Evolutionary conservation across 1,139 yeast genomes (phyloP), one percentile per base, ranked within the genome.

Genomic region (Scheffersomyces insectosa): DNA sequence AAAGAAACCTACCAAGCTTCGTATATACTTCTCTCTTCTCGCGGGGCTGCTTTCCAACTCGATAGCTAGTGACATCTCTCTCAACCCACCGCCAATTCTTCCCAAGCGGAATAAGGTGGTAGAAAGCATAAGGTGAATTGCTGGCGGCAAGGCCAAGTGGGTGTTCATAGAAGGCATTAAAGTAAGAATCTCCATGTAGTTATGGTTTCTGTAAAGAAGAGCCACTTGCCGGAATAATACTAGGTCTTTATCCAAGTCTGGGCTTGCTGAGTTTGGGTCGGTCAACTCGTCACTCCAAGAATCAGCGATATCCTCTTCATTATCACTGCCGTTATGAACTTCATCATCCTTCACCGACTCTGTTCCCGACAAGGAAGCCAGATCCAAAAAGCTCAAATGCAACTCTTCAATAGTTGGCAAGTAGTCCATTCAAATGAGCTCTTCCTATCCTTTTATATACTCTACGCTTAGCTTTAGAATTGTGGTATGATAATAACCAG

Each of bases 21-120:
- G 25, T 6, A 65, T 48, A 20, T 56, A 49, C 37, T 54, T 40
- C 15, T 53, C 53, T 37, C 59, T 47, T 16, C 53, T 56, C 5
- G 36, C 37, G 0, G 45, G 41, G 37, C 50, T 49, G 11, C 45
- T 36, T 37, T 63, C 63, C 27, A 52, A 41, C 43, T 67, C 72
- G 8, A 65, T 58, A 1, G 63, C 56, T 11, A 66, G 33, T 1
- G 68, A 56, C 13, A 64, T 42, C 42, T 65, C 64, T 28, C 71
- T 44, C 13, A 65, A 47, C 0, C 62, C 67, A 4, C 60, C 60
- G 9, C 52, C 52, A 9, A 51, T 38, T 23, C 72, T 44, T 0
- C 71, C 70, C 8, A 66, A 37, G 11, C 47, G 42, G 43, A 64
- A 59, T 28, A 66, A 48, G 1, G 62, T 50, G 10, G 61, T 44